Base-by-base conservation (phyloP, 164 flowering plant species). In the Echeveria elegans region DNA sequence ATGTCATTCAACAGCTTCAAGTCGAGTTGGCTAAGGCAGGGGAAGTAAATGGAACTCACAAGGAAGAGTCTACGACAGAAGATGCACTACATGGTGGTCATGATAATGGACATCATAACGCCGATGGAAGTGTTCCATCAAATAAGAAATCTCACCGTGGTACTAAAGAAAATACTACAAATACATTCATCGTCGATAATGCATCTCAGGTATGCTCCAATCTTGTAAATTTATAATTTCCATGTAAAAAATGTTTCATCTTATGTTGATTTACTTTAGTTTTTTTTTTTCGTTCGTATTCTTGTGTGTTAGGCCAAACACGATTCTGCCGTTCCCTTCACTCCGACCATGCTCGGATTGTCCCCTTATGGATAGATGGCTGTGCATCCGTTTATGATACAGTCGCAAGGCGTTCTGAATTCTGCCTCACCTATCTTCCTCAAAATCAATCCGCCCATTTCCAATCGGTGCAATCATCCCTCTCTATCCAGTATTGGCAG, bases 331-430 rank as follows among this genome's bases (percentile, higher is more conserved):
- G 81, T 83, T 70, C 79, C 93, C 65, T 60, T 88, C 69, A 73
- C 78, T 72, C 83, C 89, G 66, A 68, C 96, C 53, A 59, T 90
- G 6, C 76, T 84, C 71, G 96, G 89, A 61, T 70, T 88, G 85
- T 82, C 86, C 65, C 65, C 86, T 34, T 88, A 85, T 74, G 97
- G 88, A 50, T 94, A 89, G 73, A 74, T 88, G 70, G 52, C 96
- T 72, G 78, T 89, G 72, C 93, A 87, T 81, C 87, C 96, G 15
- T 86, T 75, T 73, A 72, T 89, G 40, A 76, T 91, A 87, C 97
- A 85, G 77, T 96, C 88, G 68, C 90, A 87, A 52, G 87, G 86
- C 65, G 74, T 80, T 36, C 76, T 83, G 24, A 86, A 79, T 50
- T 63, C 86, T 66, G 70, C 85, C 32, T 73, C 82, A 63, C 67